phyloP scores from a whole-genome alignment of 2,329 filamentous ascomycete species.

The Gremmenia infestans region DNA sequence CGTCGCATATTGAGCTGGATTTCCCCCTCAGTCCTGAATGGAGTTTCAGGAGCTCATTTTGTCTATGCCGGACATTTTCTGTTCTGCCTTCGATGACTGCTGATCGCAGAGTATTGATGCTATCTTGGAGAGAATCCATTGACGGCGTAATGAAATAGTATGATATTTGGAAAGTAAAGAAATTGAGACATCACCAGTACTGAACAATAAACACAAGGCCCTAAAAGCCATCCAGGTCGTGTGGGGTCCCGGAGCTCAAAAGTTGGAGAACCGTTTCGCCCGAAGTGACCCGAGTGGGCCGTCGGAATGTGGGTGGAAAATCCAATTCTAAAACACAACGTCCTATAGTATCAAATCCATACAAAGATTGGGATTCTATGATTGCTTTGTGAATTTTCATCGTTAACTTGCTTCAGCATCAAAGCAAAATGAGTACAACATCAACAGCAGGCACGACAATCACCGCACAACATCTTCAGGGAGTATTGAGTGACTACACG shows the following conservation, averaged over 20 bases:
- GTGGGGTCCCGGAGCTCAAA: neutral
- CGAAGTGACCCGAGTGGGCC: neutral
- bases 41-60: constrained; percentile 41
- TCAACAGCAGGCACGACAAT: neutral
- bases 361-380: too few species aligned
- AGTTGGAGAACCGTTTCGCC: neutral
- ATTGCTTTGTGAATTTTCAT: too few species aligned
- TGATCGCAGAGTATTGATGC: constrained; percentile 24
- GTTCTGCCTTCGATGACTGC: constrained; percentile 40
- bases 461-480: constrained; percentile 30
- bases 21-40: constrained; percentile 36
- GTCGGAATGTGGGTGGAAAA: neutral
- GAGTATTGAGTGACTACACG: constrained; percentile 42
- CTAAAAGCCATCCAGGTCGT: neutral
- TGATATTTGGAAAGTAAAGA: neutral
- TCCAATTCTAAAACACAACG: neutral
- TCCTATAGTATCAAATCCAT: too few species aligned
- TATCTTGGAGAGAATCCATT: neutral
- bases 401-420: too few species aligned
- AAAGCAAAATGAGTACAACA: neutral
- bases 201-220: neutral
- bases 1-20: constrained; percentile 33
- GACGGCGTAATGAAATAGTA: neutral
- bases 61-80: constrained; percentile 41
- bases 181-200: too few species aligned